Percentiles rank a stretch among this genome's conserved stretches.
Evolutionary conservation across 768 basidiomycete species (phyloP).

Genomic region (Cystobasidium tubakii): DNA sequence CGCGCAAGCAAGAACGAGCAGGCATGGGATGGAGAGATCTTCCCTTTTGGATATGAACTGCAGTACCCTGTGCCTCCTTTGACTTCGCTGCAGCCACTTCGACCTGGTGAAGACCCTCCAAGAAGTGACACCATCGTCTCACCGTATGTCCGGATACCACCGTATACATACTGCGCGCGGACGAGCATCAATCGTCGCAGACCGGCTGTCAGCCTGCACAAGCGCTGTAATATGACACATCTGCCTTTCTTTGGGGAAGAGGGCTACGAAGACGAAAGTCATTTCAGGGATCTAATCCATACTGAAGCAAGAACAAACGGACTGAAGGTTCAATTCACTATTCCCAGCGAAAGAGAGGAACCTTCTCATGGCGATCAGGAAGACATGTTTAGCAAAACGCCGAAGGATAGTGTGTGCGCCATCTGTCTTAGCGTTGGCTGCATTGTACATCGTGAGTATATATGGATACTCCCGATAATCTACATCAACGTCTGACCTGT

Average conservation of each 20-base stretch:
- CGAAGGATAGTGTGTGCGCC: conserved; percentile 2
- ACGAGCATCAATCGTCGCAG: conserved; percentile 17
- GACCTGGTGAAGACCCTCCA: neutral
- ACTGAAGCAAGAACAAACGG: neutral
- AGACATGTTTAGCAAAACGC: conserved; percentile 5
- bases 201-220: neutral
- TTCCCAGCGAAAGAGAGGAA: conserved; percentile 14
- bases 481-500: neutral
- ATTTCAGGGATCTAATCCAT: conserved; percentile 15
- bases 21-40: conserved; percentile 14
- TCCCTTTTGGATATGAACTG: conserved; percentile 25
- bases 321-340: conserved; percentile 1
- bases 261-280: conserved; percentile 23
- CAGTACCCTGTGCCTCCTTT: neutral
- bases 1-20: neutral
- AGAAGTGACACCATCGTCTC: conserved; percentile 17
- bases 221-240: neutral
- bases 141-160: conserved; percentile 27
- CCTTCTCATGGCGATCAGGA: conserved; percentile 9
- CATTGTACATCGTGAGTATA: conserved; percentile 25
- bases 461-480: neutral
- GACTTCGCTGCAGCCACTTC: conserved; percentile 1
- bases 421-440: conserved; percentile 31
- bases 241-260: conserved; percentile 33
- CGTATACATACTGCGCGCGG: conserved; percentile 27